A percentile compares a stretch with the other conserved stretches of the same genome.
phyloP scores from a whole-genome alignment of 164 flowering plant genomes.

The Magnolia sinica region DNA sequence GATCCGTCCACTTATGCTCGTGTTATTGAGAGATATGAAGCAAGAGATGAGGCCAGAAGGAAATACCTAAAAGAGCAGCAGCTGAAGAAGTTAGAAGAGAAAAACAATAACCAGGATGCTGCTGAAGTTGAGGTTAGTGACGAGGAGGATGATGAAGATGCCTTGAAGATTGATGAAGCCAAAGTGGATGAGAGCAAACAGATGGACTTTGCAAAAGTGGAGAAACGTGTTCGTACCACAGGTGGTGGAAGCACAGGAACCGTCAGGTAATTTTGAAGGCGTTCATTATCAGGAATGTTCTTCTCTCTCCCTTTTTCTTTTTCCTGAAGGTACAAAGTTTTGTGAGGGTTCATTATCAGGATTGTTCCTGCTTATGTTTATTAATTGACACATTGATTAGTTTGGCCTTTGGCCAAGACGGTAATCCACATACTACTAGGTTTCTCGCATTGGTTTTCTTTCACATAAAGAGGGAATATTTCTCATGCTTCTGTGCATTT shows the following conservation, averaged over 20 bases:
- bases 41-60: slow-evolving; percentile 73
- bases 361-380: not conserved
- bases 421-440: not conserved
- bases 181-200: slow-evolving; percentile 89
- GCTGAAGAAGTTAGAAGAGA: slow-evolving; percentile 75
- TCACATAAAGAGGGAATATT: not conserved
- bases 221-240: slow-evolving; percentile 97
- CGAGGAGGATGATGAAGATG: slow-evolving; percentile 81
- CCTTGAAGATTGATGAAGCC: slow-evolving; percentile 73
- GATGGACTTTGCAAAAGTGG: slow-evolving; percentile 94
- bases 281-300: not conserved
- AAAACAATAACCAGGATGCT: slow-evolving; percentile 45
- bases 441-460: not conserved
- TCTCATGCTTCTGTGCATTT: not conserved
- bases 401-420: not conserved
- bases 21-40: slow-evolving; percentile 70
- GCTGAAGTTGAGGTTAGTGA: slow-evolving; percentile 50
- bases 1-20: slow-evolving; percentile 67
- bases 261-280: slow-evolving; percentile 47
- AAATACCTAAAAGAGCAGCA: slow-evolving; percentile 69
- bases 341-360: too few species aligned
- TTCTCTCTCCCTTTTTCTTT: too few species aligned
- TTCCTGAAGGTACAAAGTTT: too few species aligned
- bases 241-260: slow-evolving; percentile 99
- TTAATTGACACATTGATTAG: not conserved